Conservation (phyloP, 306 rosid species). For the Quercus agrifolia region DNA sequence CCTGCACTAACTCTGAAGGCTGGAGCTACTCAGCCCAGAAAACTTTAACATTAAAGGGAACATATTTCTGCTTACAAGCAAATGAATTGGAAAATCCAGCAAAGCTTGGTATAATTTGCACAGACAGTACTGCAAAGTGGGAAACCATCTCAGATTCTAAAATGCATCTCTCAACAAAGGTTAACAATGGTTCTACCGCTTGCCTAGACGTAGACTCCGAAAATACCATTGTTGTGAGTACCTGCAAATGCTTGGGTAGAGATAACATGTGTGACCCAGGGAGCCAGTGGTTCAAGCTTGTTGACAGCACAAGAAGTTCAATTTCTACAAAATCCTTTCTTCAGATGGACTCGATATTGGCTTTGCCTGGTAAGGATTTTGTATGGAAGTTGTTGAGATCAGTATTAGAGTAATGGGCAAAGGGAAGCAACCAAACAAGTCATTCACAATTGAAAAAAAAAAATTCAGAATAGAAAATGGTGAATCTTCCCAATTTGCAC, state of each 20-base stretch:
- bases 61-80: constrained; percentile 67
- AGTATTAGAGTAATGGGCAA: background rate
- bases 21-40: constrained; percentile 62
- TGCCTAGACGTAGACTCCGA: constrained; percentile 69
- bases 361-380: constrained; percentile 9
- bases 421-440: background rate
- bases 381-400: background rate
- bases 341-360: constrained; percentile 6
- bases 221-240: constrained; percentile 53
- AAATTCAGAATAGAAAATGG: background rate
- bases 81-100: constrained; percentile 43
- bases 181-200: constrained; percentile 34
- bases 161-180: constrained; percentile 61
- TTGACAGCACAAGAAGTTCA: constrained; percentile 48
- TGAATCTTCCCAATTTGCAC: background rate
- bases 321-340: constrained; percentile 1
- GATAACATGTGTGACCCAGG: constrained; percentile 56
- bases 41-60: constrained; percentile 51
- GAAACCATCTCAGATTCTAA: constrained; percentile 67
- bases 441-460: background rate
- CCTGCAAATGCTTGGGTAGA: constrained; percentile 64
- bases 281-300: constrained; percentile 88
- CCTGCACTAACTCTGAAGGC: constrained; percentile 50
- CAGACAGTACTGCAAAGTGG: constrained; percentile 52
- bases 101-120: constrained; percentile 43